Base-by-base conservation (phyloP, 1,284 basidiomycete species). In the Hypsizygus ulmarius region DNA sequence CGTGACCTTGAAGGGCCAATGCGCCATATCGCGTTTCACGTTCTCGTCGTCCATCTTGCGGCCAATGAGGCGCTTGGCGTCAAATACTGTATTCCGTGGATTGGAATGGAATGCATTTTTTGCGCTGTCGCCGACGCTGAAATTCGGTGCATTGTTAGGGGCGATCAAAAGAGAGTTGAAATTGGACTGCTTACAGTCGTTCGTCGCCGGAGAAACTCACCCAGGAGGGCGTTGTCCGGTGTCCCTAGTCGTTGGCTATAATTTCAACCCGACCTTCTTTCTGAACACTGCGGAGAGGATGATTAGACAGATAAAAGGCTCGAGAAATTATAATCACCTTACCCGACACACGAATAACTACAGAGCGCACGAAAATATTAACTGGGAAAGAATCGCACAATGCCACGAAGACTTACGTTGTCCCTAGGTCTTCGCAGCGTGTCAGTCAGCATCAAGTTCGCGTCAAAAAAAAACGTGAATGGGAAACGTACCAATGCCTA, bases 171-270 rank as follows among this genome's bases (percentile, higher is more conserved):
- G 11, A 21, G 11, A 18, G 21, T 16, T 7, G 10, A n/a, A 9
- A n/a, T 2, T 5, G 14, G 18, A 19, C 12, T 8, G 52, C 61
- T 51, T 41, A 64, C 63, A 91, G 75, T 70, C 87, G 82, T 75
- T 91, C 87, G 47, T 75, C 78, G 67, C 87, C 87, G 64, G 78
- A 82, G 74, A 89, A 87, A 51, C 82, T 78, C 61, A 89, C 86
- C 67, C 86, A 88, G n/a, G 85, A 90, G 36, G 88, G 88, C 28
- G 87, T 90, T 43, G 87, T 90, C 53, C 87, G 79, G 78, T 90
- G 87, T 62, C 88, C 88, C 74, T 90, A 87, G 75, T 91, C 87
- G 73, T 90, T 87, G 66, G 84, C 81, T 64, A 87, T 87, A 68
- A 90, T 90, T 71, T 92, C 89, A 50, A 92, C 87, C 59, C 84